Conservation (phyloP, 192 early-diverging fungal species). For the Podochytrium sp. region DNA sequence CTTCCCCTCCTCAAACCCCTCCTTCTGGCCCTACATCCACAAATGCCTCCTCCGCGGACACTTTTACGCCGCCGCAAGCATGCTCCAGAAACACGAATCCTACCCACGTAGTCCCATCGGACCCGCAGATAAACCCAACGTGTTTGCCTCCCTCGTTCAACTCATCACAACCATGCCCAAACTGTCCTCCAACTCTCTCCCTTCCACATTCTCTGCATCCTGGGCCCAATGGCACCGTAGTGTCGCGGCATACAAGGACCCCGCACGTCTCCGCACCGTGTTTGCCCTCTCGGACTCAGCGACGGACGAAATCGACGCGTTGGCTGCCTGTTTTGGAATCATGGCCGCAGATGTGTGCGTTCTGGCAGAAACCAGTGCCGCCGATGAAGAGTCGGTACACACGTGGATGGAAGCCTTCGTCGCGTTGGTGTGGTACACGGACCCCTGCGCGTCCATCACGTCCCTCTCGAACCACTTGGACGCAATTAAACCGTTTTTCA, state of each 20-base stretch:
- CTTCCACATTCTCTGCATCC: neutral
- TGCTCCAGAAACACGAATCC: slow-evolving; percentile 3
- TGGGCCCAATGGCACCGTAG: neutral
- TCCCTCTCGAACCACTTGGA: neutral
- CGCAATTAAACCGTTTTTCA: too few relatives aligned
- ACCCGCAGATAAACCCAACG: neutral
- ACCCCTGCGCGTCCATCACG: neutral
- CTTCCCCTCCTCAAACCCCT: neutral
- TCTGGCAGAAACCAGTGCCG: neutral
- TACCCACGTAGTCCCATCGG: neutral
- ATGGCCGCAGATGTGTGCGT: neutral
- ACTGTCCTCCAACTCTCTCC: neutral
- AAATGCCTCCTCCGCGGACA: slow-evolving; percentile 10
- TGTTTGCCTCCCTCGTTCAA: neutral
- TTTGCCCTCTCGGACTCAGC: neutral
- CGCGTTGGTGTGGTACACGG: neutral
- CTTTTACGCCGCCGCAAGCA: neutral
- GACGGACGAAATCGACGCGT: neutral
- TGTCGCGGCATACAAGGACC: neutral
- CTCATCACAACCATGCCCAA: neutral
- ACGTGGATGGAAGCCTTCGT: slow-evolving; percentile 13
- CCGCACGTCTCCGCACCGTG: neutral
- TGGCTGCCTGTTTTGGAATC: slow-evolving; percentile 8
- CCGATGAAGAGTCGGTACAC: neutral
- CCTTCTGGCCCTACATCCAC: neutral